Percentiles rank a stretch among this genome's conserved stretches.
Conservation (phyloP, 2,329 filamentous ascomycete species). For the Aspergillus ochraceoroseus region DNA sequence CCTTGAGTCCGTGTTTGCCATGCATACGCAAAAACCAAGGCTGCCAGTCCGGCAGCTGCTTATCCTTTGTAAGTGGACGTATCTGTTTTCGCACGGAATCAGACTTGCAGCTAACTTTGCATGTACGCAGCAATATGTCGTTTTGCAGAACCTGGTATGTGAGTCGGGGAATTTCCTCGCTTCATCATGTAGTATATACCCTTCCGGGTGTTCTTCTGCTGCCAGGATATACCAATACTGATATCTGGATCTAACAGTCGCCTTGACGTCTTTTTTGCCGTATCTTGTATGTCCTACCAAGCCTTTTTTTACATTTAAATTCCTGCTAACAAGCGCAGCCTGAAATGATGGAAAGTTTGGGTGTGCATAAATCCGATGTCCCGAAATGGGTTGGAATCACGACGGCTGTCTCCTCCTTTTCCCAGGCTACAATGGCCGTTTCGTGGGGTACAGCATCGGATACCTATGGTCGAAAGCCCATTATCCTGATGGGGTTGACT, state of each 20-base stretch:
- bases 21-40: conserved; percentile 47
- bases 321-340: conserved; percentile 41
- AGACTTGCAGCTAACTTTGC: conserved; percentile 12
- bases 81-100: conserved; percentile 2
- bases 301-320: background rate
- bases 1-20: conserved; percentile 5
- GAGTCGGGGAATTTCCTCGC: conserved; percentile 1
- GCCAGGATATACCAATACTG: too few relatives aligned
- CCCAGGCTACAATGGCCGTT: conserved; percentile 67
- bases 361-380: conserved; percentile 61
- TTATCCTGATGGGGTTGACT: conserved; percentile 67
- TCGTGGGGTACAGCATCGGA: conserved; percentile 75
- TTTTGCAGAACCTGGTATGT: conserved; percentile 63
- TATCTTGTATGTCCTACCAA: conserved; percentile 40
- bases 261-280: conserved; percentile 67
- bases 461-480: conserved; percentile 71
- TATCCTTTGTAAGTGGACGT: conserved; percentile 60
- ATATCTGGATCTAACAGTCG: conserved; percentile 25
- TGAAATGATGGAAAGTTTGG: conserved; percentile 79
- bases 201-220: too few relatives aligned
- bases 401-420: conserved; percentile 65
- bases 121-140: conserved; percentile 64
- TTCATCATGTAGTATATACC: background rate
- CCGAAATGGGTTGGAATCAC: conserved; percentile 76
- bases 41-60: conserved; percentile 71